phyloP scores from a whole-genome alignment of 345 rosid species.

The Rhizophora apiculata region DNA sequence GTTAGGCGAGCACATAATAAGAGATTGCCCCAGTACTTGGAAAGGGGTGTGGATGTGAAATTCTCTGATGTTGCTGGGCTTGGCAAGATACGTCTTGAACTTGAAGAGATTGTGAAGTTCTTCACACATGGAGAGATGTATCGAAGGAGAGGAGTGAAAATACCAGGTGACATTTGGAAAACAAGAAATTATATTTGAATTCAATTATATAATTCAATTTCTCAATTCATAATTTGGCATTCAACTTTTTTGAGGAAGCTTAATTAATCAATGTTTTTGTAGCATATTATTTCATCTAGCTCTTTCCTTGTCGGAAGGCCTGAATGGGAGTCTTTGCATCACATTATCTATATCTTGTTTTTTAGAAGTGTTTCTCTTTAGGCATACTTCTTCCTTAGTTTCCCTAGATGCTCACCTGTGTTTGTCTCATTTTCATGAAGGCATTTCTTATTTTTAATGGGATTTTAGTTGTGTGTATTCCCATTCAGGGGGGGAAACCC shows the following conservation, averaged over 20 bases:
- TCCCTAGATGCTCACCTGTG: too few species aligned
- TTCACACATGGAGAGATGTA: slow-evolving; percentile 97
- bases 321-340: slow-evolving; percentile 3
- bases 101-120: slow-evolving; percentile 92
- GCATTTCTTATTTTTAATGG: too few species aligned
- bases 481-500: not conserved
- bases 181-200: not conserved
- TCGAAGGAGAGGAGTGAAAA: slow-evolving; percentile 83
- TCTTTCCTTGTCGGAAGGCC: slow-evolving; percentile 2
- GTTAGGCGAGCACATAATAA: slow-evolving; percentile 62
- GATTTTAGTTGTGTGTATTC: not conserved
- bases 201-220: not conserved
- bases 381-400: not conserved
- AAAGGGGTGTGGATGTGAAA: slow-evolving; percentile 83
- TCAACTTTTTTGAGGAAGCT: not conserved
- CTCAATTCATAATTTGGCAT: not conserved
- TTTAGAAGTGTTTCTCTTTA: not conserved
- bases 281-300: not conserved
- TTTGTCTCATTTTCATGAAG: too few species aligned
- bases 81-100: slow-evolving; percentile 91
- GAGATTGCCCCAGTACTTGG: slow-evolving; percentile 82
- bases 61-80: slow-evolving; percentile 93
- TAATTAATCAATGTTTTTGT: not conserved
- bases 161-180: slow-evolving; percentile 59
- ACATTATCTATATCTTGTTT: not conserved